Evolutionary conservation across 2,329 filamentous ascomycete genomes (phyloP).

Genomic region (Lasiodiplodia gonubiensis): DNA sequence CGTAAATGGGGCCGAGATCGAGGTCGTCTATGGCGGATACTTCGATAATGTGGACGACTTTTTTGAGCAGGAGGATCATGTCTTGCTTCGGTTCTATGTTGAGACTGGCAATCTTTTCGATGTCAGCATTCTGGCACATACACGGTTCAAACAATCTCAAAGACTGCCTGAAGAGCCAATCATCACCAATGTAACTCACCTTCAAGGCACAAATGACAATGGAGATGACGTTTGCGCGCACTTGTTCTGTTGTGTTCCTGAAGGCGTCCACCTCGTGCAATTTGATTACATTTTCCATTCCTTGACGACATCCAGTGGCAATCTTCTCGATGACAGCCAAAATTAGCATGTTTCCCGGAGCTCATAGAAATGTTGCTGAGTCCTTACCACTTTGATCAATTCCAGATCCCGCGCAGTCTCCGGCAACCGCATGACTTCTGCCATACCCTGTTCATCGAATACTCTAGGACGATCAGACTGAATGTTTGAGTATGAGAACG

Average conservation of each 20-base stretch:
- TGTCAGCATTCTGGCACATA: neutral
- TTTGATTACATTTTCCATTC: conserved; percentile 13
- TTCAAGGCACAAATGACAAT: conserved; percentile 9
- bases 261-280: conserved; percentile 5
- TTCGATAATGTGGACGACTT: conserved; percentile 23
- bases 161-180: neutral
- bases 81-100: conserved; percentile 21
- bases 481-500: neutral
- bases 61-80: conserved; percentile 12
- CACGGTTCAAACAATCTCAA: neutral
- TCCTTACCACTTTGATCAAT: conserved; percentile 20
- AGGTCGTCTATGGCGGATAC: conserved; percentile 20
- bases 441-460: neutral
- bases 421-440: conserved; percentile 7
- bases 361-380: too few species aligned
- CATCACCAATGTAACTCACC: neutral
- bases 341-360: neutral
- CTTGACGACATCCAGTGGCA: conserved; percentile 9
- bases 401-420: conserved; percentile 21
- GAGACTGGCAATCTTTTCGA: conserved; percentile 2
- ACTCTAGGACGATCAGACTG: neutral
- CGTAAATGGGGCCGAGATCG: conserved; percentile 20
- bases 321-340: neutral
- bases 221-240: conserved; percentile 12
- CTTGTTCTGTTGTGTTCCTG: conserved; percentile 3